Evolutionary conservation across 2,329 filamentous ascomycete species (phyloP), one percentile per base, ranked within the genome.

Genomic region (Colletotrichum liaoningense): DNA sequence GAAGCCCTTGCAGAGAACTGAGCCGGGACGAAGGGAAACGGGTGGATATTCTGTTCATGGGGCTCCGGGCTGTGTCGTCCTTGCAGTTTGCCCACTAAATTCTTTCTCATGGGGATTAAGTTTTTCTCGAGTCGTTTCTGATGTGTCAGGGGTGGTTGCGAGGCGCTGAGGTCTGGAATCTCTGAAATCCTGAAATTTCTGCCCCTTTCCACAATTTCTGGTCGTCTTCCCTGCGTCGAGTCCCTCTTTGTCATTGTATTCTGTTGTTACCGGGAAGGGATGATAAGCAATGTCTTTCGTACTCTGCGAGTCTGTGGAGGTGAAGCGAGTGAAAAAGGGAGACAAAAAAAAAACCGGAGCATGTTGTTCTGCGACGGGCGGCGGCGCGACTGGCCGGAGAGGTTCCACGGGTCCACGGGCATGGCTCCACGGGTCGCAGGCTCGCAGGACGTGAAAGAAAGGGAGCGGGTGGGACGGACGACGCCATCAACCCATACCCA

Each of bases 21-120:
- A 56, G 55, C 67, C 67, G 56, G 60, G 60, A 73, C 46, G 26
- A 28, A 57, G 49, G 67, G 67, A 71, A 71, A 62, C 35, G 49
- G 33, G 71, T 60, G 60, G 70, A 57, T 62, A 28, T 11, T 30
- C n/a, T 54, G 26, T 72, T 33, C 16, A 42, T 58, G 68, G 67
- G 57, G 64, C 66, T 73, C 66, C 56, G 62, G 46, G 49, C 62
- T 66, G 67, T 63, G 56, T 26, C 38, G 22, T 65, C 12, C 24
- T 22, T 24, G 16, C 16, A 35, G 56, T 67, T 19, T 42, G 60
- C 33, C 65, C 62, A 30, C 30, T 65, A 24, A 52, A n/a, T 42
- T 42, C 14, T 35, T 26, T 63, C 24, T 49, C 42, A 42, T 8
- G 30, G 35, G 65, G 14, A 66, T 69, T 55, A 58, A 22, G 38